These are phyloP conservation scores for Oehlia diaphana DNA, from an alignment of 192 early-diverging fungal genomes.

Conservation along the genomic window DNA sequence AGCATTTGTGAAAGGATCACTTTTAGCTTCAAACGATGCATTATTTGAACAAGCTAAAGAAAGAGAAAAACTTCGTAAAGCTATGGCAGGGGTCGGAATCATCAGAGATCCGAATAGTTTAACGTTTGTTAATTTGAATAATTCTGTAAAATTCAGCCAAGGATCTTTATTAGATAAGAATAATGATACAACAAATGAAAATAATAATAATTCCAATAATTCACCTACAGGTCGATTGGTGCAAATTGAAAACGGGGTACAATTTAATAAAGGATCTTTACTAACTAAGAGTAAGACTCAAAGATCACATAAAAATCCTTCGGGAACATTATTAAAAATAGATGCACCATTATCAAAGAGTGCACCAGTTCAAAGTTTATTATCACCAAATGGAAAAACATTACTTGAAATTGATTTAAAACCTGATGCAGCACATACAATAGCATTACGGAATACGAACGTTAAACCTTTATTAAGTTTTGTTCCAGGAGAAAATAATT, in stretches of 20 bases:
- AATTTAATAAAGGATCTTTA: slow-evolving; percentile 29
- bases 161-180: slow-evolving; percentile 12
- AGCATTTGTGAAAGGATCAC: slow-evolving; percentile 15
- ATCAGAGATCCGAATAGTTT: not conserved
- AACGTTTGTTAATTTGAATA: slow-evolving; percentile 7
- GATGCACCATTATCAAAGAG: not conserved
- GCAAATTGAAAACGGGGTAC: not conserved
- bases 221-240: slow-evolving; percentile 3
- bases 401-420: slow-evolving; percentile 9
- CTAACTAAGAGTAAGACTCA: not conserved
- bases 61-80: slow-evolving; percentile 14
- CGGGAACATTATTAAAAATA: not conserved
- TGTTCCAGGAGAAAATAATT: not conserved
- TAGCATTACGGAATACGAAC: not conserved
- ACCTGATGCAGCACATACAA: slow-evolving; percentile 12
- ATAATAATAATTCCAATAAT: not conserved
- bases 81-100: not conserved
- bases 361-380: not conserved
- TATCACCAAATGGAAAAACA: slow-evolving; percentile 9
- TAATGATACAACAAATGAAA: not conserved
- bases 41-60: slow-evolving; percentile 25
- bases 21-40: slow-evolving; percentile 18
- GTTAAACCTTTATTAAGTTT: slow-evolving; percentile 12
- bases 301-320: not conserved
- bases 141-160: slow-evolving; percentile 17